A percentile compares a stretch with the other conserved stretches of the same genome.
These are phyloP conservation scores for Colletotrichum higginsianum DNA, from an alignment of 2,329 filamentous ascomycete species.

Conservation along the genomic window DNA sequence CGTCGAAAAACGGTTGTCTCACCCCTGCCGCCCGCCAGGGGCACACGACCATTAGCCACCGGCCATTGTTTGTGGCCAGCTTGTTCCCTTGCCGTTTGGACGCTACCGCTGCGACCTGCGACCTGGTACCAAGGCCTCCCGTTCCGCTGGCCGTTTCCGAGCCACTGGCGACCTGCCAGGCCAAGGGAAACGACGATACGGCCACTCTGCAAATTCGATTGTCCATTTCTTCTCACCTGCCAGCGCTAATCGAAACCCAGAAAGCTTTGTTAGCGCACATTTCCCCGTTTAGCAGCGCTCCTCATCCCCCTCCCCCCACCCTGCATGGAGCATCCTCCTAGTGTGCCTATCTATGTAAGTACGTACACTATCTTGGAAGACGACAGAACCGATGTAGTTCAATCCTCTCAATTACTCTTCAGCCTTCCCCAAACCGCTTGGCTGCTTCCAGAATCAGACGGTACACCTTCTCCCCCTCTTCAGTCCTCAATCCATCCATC, in stretches of 20 bases:
- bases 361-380: too few species aligned
- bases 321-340: too few species aligned
- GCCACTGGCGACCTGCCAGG: not conserved
- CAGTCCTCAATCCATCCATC: slow-evolving; percentile 5
- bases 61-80: slow-evolving; percentile 6
- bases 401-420: too few species aligned
- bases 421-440: not conserved
- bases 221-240: not conserved
- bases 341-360: too few species aligned
- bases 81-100: slow-evolving; percentile 1
- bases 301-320: too few species aligned
- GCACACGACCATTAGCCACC: slow-evolving; percentile 12
- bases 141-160: not conserved
- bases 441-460: not conserved
- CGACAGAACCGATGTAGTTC: not conserved
- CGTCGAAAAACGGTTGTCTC: slow-evolving; percentile 40
- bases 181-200: too few species aligned
- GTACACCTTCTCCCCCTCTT: too few species aligned
- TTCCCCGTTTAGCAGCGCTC: too few species aligned
- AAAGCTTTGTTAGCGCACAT: too few species aligned
- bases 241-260: too few species aligned
- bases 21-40: slow-evolving; percentile 32
- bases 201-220: too few species aligned
- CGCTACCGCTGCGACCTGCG: not conserved
- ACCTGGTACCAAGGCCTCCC: not conserved